Evolutionary conservation across 2,329 filamentous ascomycete genomes (phyloP), one percentile per base, ranked within the genome.

Genomic region (Hansfordia pulvinata): DNA sequence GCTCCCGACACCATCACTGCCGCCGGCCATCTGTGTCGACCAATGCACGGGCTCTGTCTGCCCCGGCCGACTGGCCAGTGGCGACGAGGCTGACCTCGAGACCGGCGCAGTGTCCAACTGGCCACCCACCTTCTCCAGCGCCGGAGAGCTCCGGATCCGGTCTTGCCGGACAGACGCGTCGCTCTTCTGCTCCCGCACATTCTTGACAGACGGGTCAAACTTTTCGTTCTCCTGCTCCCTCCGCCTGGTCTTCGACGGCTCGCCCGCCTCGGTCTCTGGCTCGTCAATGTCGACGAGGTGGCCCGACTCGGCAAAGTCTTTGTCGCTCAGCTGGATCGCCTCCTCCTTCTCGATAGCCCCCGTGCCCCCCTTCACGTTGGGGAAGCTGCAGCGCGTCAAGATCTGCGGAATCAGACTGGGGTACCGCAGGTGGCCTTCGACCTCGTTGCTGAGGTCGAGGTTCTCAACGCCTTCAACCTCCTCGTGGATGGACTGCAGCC

Each of bases 401-500:
- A 71, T 69, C 46, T 64, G 55, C 17, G 56, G 56, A 6, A 61
- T 60, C 10, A 70, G 46, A 2, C 47, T 47, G 0, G 67, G 62
- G 35, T 64, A 71, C 15, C 65, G 57, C 23, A 68, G 43, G 35
- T 72, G 65, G 4, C 63, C 62, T 27, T 46, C 42, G 8, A 71
- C 63, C n/a, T 60, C 53, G 5, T 56, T 54, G 34, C 60, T 69
- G 14, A 71, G 48, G 30, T 71, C 49, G 10, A 70, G 40, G 33
- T 70, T 70, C 33, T 62, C 49, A 44, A 90, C 64, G 3, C 77
- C 77, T 5, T 69, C 63, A 10, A 86, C 69, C 7, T 63, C 67
- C 30, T 72, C 53, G 10, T 30, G 42, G 14, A 92, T 69, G 17
- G 72, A 63, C 46, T 93, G 80, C 2, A 96, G 57, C 0, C 86